These are phyloP conservation scores for Chrysanthemum makinoi DNA, from an alignment of 129 eudicot genomes.

Conservation along the genomic window DNA sequence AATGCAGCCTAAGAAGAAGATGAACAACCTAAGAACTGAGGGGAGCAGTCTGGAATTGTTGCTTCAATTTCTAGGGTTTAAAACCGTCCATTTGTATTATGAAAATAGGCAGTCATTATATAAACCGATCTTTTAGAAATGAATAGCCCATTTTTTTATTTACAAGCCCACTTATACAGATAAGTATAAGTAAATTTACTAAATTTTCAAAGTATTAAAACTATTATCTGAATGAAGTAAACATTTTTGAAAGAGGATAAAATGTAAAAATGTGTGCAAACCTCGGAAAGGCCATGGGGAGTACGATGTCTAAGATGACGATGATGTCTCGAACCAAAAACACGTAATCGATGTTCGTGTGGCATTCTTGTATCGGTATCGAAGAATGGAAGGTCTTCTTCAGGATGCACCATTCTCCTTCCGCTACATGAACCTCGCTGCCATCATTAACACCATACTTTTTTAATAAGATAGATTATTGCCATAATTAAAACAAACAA, in stretches of 20 bases:
- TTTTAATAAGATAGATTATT: no score
- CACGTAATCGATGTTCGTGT: conserved; percentile 53
- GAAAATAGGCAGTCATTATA: no score
- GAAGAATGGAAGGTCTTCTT: conserved; percentile 59
- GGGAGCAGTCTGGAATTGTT: no score
- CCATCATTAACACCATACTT: conserved; percentile 13
- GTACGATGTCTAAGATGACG: conserved; percentile 72
- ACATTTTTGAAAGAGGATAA: neutral
- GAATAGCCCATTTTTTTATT: no score
- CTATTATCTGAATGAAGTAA: neutral
- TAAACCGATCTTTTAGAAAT: no score
- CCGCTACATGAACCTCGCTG: conserved; percentile 64
- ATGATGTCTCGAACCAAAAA: conserved; percentile 59
- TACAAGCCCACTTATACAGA: no score
- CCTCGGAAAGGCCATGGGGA: conserved; percentile 93
- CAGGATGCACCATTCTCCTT: conserved; percentile 74
- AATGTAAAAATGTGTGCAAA: conserved; percentile 29
- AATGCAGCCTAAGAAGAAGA: no score
- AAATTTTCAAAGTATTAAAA: no score
- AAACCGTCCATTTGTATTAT: no score
- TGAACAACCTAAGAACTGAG: no score
- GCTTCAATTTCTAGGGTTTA: no score
- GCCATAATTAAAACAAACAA: neutral
- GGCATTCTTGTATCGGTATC: conserved; percentile 50
- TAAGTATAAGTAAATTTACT: no score